A percentile compares a stretch with the other conserved stretches of the same genome.
Conservation (phyloP, 2,329 filamentous ascomycete genomes). For the Drechslera avenae region DNA sequence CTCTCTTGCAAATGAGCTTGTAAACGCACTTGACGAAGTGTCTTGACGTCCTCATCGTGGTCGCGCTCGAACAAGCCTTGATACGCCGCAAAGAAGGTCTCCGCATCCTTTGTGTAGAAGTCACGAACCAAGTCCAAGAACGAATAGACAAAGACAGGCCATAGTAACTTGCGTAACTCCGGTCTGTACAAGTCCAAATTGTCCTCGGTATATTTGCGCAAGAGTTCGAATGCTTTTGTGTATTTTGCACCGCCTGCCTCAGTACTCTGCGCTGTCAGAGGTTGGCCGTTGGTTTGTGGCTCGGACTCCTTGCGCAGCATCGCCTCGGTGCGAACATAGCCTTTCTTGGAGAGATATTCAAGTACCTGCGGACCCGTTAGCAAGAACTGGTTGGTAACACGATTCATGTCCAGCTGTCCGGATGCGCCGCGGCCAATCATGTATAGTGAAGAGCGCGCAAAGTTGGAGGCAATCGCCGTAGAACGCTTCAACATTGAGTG, state of each 20-base stretch:
- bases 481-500: neutral
- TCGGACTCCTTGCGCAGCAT: conserved; percentile 90
- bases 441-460: neutral
- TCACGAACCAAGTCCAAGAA: conserved; percentile 79
- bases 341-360: conserved; percentile 94
- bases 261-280: conserved; percentile 68
- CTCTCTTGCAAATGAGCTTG: conserved; percentile 81
- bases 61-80: conserved; percentile 73
- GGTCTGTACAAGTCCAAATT: conserved; percentile 92
- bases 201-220: conserved; percentile 86
- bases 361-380: conserved; percentile 65
- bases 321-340: conserved; percentile 89
- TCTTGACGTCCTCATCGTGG: conserved; percentile 79
- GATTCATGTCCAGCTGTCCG: neutral
- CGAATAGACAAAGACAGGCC: conserved; percentile 94
- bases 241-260: conserved; percentile 78
- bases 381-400: neutral
- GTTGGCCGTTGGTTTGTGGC: conserved; percentile 80
- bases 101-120: conserved; percentile 72
- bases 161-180: conserved; percentile 84
- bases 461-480: neutral
- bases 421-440: neutral
- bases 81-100: conserved; percentile 73
- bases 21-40: conserved; percentile 73
- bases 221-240: conserved; percentile 70